phyloP scores from a whole-genome alignment of 2,329 filamentous ascomycete species.

The Cladosporium oxysporum region DNA sequence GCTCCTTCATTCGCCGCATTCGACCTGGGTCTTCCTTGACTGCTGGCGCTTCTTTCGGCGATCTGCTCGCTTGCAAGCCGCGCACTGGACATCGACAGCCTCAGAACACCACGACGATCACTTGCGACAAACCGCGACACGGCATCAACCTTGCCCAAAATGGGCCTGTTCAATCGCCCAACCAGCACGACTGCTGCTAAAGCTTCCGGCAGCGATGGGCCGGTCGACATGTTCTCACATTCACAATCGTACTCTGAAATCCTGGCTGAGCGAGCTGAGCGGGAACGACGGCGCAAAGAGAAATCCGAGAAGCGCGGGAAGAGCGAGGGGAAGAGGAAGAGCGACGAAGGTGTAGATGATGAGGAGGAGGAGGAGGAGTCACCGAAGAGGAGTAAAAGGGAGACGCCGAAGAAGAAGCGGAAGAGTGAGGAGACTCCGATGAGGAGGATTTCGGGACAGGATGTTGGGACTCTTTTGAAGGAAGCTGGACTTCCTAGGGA shows the following conservation, averaged over 20 bases:
- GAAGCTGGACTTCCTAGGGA: not conserved
- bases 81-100: not conserved
- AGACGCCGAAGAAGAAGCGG: not conserved
- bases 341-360: slow-evolving; percentile 4
- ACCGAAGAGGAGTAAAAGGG: not conserved
- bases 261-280: slow-evolving; percentile 42
- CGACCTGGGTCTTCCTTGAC: not conserved
- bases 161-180: slow-evolving; percentile 37
- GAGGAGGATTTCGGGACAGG: slow-evolving; percentile 13
- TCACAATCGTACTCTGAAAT: slow-evolving; percentile 42
- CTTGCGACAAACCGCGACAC: not conserved
- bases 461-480: slow-evolving; percentile 2
- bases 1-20: not conserved
- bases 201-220: slow-evolving; percentile 25
- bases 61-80: not conserved
- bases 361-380: slow-evolving; percentile 4
- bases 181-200: slow-evolving; percentile 26
- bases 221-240: slow-evolving; percentile 46
- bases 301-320: slow-evolving; percentile 7
- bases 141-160: slow-evolving; percentile 16
- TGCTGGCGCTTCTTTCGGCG: not conserved
- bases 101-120: not conserved
- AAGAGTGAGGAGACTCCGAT: not conserved
- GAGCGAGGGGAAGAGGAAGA: slow-evolving; percentile 14
- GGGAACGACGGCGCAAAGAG: slow-evolving; percentile 26